These are phyloP conservation scores for Xanthoconium purpureum DNA, from an alignment of 768 basidiomycete genomes.

Conservation along the genomic window DNA sequence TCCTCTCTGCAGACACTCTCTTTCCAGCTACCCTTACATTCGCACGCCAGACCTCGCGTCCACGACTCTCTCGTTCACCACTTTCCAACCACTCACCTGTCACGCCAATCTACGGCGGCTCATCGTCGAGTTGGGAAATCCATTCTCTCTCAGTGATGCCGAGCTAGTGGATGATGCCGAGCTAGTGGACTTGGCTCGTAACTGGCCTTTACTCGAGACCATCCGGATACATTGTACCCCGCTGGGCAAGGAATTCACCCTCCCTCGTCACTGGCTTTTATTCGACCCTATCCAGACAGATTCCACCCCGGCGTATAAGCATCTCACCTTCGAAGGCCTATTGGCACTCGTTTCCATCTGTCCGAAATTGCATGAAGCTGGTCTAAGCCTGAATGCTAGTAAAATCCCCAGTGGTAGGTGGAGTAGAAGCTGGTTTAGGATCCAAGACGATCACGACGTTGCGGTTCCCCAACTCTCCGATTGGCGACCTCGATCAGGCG, in stretches of 20 bases:
- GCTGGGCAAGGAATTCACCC: too few species aligned
- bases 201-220: not conserved
- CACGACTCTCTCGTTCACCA: not conserved
- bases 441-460: not conserved
- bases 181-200: not conserved
- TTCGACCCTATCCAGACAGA: too few species aligned
- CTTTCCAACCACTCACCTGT: not conserved
- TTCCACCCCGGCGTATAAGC: too few species aligned
- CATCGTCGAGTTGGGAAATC: not conserved
- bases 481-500: not conserved
- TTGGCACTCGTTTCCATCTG: not conserved
- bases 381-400: not conserved
- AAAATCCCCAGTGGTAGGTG: not conserved
- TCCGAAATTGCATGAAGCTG: not conserved
- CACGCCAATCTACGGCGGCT: not conserved
- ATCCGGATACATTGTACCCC: not conserved
- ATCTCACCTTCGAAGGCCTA: not conserved
- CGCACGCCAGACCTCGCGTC: too few species aligned
- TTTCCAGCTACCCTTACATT: not conserved
- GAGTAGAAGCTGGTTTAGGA: too few species aligned
- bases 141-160: not conserved
- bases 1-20: not conserved
- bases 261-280: too few species aligned
- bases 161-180: not conserved
- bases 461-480: not conserved